Base-by-base conservation (phyloP, 1,139 yeast genomes). In the Kazachstania sp. region DNA sequence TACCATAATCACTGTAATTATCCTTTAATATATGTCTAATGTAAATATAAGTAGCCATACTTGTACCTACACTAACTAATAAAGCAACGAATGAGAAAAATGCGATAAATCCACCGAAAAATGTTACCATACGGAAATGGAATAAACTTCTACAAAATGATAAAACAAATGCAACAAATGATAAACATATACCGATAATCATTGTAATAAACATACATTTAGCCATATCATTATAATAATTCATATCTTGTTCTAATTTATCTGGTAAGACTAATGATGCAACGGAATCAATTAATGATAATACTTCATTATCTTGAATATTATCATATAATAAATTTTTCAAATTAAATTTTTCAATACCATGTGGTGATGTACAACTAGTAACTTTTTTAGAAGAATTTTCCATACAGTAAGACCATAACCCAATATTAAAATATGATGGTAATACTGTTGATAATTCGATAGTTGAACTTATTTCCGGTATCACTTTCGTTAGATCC, bases 401-500 rank as follows among this genome's bases (percentile, higher is more conserved):
- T 8, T 52, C 58, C 5, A 49, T 38, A 49, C 66, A 62, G 47
- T 61, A 62, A 7, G 65, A 61, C 65, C 65, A 61, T n/a, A 62
- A 49, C 15, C 66, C 66, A 6, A 61, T 48, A 42, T 61, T 61
- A 20, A 61, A 49, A 39, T 53, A 59, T 1, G 56, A 45, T 7
- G 65, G 65, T 37, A 60, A 37, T 4, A 46, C n/a, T 8, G 37
- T 18, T 5, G 43, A 23, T 31, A 54, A 38, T 7, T 47, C 46
- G 3, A 48, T 15, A 11, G 48, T 16, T 4, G 50, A 34, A n/a
- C 49, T 23, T 12, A 50, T 44, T 3, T 38, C 37, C 3, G 55
- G 50, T 29, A 61, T 47, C 23, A 60, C 55, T 11, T 48, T 41
- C 4, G 51, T 37, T 8, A 48, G 36, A n/a, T 48, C 39, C 15